Evolutionary conservation across 164 flowering plant species (phyloP), one percentile per base, ranked within the genome.

Genomic region (Protea cynaroides): DNA sequence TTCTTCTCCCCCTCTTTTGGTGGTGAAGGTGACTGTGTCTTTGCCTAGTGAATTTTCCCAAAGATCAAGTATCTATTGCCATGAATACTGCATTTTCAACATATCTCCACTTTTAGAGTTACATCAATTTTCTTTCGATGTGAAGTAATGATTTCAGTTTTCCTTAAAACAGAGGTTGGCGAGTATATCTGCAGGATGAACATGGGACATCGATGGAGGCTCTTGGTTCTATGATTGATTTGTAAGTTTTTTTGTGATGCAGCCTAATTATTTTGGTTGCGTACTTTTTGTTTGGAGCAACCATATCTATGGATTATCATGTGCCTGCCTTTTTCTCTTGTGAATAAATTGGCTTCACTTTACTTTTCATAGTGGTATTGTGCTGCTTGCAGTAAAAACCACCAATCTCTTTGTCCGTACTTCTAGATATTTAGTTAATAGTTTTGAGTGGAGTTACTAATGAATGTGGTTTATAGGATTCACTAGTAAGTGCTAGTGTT

Each of bases 131-230:
- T 13, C 25, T 61, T 24, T 37, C 34, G 2, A 23, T 52, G n/a
- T 72, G 62, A 49, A 44, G 54, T 59, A 58, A 34, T 65, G 56
- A 68, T 60, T 49, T 57, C 24, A 12, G 46, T 68, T 55, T 61
- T 62, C 19, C 10, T 25, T 60, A 29, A 25, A 59, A 19, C 57
- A 91, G 97, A 80, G 97, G 97, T 52, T 87, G 91, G 93, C 83
- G 96, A 71, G 97, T 91, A 14, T 91, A 83, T 75, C 74, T 91
- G 71, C 91, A 82, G 71, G 85, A 91, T 81, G 97, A 91, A 71
- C 81, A 91, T 65, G 91, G 93, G 64, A 87, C 97, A 22, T 77
- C 97, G 64, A 49, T 69, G 2, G 87, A 84, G 22, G 96, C 96
- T 25, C 59, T 76, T 44, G 66, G 72, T 44, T 73, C 66, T 21